Evolutionary conservation across 2,329 filamentous ascomycete species (phyloP).

Genomic region (Trichophyton mentagrophytes): DNA sequence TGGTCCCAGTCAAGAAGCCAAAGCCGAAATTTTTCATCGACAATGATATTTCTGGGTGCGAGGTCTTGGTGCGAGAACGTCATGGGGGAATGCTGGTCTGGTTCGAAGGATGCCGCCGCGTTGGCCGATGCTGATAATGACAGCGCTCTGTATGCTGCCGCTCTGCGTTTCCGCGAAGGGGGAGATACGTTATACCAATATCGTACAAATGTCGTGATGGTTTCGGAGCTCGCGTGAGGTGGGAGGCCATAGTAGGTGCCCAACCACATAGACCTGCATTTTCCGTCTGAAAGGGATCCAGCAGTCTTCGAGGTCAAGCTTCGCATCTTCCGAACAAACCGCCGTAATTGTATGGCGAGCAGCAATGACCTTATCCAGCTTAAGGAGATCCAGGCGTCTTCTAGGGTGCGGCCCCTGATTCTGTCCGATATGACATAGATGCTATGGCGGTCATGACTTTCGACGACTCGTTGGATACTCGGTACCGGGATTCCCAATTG

Average conservation of each 20-base stretch:
- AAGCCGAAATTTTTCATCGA: constrained; percentile 15
- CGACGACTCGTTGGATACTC: constrained; percentile 11
- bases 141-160: not conserved
- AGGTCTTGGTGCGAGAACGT: constrained; percentile 25
- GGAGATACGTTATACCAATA: constrained; percentile 17
- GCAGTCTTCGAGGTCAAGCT: constrained; percentile 15
- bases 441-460: constrained; percentile 4
- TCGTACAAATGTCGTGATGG: constrained; percentile 13
- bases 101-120: constrained; percentile 7
- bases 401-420: constrained; percentile 15
- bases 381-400: constrained; percentile 14
- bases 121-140: not conserved
- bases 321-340: constrained; percentile 13
- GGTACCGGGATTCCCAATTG: constrained; percentile 15
- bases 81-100: constrained; percentile 15
- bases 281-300: constrained; percentile 12
- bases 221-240: constrained; percentile 9
- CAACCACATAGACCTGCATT: constrained; percentile 15
- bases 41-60: constrained; percentile 20
- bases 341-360: constrained; percentile 15
- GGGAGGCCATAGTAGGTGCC: constrained; percentile 17
- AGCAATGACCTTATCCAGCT: constrained; percentile 15
- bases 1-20: constrained; percentile 12
- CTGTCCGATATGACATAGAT: constrained; percentile 15
- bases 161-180: not conserved